Conservation (phyloP, 768 basidiomycete genomes). For the Sporobolomyces phaffii region DNA sequence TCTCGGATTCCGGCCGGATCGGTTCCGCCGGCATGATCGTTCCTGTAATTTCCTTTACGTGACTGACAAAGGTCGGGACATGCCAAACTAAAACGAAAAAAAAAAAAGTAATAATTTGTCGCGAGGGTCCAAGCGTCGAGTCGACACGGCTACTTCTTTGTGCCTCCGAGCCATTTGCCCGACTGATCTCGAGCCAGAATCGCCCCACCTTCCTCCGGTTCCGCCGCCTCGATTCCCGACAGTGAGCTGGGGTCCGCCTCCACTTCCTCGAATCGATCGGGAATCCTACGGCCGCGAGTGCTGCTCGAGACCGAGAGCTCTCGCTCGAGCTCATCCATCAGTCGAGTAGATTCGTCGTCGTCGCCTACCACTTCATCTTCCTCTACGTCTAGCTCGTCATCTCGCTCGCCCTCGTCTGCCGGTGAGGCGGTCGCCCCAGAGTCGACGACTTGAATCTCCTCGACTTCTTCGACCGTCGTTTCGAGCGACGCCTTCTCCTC, state of each 20-base stretch:
- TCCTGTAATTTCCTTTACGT: not conserved
- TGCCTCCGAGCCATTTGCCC: slow-evolving; percentile 7
- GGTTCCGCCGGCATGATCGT: no score
- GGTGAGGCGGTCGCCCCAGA: no score
- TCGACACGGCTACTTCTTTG: no score
- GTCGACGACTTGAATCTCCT: not conserved
- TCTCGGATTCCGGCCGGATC: not conserved
- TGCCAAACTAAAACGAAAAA: no score
- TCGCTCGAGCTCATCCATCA: slow-evolving; percentile 31
- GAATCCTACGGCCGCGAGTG: no score
- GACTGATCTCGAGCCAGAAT: not conserved
- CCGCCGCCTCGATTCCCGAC: not conserved
- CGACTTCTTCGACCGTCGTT: not conserved
- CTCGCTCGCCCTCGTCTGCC: not conserved
- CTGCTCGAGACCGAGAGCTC: no score
- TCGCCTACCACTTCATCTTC: not conserved
- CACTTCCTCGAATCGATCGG: not conserved
- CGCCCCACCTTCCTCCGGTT: not conserved
- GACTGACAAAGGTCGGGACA: no score
- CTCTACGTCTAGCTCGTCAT: not conserved
- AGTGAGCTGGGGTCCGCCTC: no score
- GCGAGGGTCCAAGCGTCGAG: no score
- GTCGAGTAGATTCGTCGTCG: slow-evolving; percentile 17
- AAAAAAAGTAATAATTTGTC: no score
- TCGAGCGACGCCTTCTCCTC: not conserved